phyloP scores from a whole-genome alignment of 768 basidiomycete species.

The Auriscalpium orientale region DNA sequence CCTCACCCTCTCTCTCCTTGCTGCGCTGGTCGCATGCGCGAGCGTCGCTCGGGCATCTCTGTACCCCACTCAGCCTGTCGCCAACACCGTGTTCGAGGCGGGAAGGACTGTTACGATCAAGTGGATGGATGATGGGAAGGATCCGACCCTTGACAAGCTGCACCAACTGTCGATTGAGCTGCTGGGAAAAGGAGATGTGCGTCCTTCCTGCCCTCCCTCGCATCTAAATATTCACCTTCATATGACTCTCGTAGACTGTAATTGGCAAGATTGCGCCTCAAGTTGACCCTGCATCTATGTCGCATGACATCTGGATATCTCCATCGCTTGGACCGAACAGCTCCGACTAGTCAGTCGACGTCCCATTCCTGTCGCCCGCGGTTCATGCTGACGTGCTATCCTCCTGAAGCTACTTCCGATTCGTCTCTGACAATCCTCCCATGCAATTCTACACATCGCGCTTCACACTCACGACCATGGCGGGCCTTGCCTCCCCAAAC shows the following conservation, averaged over 20 bases:
- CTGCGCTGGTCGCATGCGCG: not conserved
- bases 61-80: constrained; percentile 1
- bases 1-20: not conserved
- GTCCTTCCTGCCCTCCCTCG: not conserved
- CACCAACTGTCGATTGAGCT: not conserved
- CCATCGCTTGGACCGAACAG: not conserved
- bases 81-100: constrained; percentile 2
- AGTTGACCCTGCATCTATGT: not conserved
- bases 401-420: not conserved
- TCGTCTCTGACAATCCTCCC: not conserved
- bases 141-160: not conserved
- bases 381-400: not conserved
- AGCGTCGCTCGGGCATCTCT: not conserved
- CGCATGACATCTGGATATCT: not conserved
- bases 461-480: not conserved
- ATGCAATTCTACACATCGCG: not conserved
- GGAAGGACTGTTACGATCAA: not conserved
- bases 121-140: constrained; percentile 3
- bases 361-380: not conserved
- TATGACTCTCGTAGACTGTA: not conserved
- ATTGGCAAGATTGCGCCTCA: not conserved
- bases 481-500: not conserved
- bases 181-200: not conserved
- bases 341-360: constrained; percentile 2
- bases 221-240: not conserved